Evolutionary conservation across 371 early-diverging fungal genomes (phyloP).

Genomic region (Apophysomyces ossiformis): DNA sequence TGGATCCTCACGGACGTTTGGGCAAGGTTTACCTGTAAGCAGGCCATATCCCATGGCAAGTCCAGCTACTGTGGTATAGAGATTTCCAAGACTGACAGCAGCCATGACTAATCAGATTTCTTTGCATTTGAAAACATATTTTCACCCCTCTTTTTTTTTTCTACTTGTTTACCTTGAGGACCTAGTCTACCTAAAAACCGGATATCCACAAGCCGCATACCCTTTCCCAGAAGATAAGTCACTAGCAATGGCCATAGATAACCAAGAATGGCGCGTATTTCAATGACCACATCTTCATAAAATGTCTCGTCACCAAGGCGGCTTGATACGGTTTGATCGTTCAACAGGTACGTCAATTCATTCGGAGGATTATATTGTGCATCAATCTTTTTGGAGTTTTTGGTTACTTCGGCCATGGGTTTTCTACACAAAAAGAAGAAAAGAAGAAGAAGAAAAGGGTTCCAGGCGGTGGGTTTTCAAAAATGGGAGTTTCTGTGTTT

Average conservation of each 20-base stretch:
- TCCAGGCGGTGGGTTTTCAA: neutral
- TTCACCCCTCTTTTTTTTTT: neutral
- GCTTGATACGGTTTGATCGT: neutral
- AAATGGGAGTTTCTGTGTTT: slow-evolving; percentile 4
- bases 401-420: neutral
- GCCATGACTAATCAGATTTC: slow-evolving; percentile 33
- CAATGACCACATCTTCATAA: neutral
- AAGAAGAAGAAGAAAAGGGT: neutral
- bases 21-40: slow-evolving; percentile 36
- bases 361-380: neutral
- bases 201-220: slow-evolving; percentile 37
- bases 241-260: slow-evolving; percentile 35
- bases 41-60: slow-evolving; percentile 43
- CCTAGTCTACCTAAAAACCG: slow-evolving; percentile 43
- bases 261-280: slow-evolving; percentile 12
- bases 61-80: slow-evolving; percentile 40
- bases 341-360: neutral
- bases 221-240: slow-evolving; percentile 34
- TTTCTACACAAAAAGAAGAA: neutral
- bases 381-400: neutral
- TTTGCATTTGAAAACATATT: neutral
- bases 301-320: neutral
- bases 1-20: neutral
- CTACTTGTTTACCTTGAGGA: slow-evolving; percentile 25
- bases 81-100: slow-evolving; percentile 34